phyloP scores from a whole-genome alignment of 768 basidiomycete species.

The Neoboletus brunneissimus region DNA sequence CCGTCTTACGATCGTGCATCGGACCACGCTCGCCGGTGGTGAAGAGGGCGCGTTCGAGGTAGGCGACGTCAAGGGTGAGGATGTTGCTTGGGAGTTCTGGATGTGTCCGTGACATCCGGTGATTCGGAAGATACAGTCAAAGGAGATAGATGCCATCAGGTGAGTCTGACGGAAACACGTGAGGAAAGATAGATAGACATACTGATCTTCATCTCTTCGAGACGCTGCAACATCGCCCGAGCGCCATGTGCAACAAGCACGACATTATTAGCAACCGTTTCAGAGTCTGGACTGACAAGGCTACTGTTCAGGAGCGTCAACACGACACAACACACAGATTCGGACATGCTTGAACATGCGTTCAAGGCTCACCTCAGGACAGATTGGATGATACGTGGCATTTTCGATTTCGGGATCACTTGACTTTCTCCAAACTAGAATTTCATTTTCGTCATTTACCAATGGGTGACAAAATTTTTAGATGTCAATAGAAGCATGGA shows the following conservation, averaged over 20 bases:
- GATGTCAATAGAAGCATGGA: conserved; percentile 3
- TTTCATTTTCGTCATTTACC: conserved; percentile 9
- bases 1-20: conserved; percentile 61
- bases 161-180: not conserved
- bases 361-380: conserved; percentile 54
- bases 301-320: conserved; percentile 45
- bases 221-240: conserved; percentile 51
- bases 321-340: not conserved
- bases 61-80: conserved; percentile 61
- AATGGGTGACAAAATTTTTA: not conserved
- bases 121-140: not conserved
- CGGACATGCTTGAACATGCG: not conserved
- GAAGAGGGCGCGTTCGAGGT: conserved; percentile 64
- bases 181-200: conserved; percentile 24
- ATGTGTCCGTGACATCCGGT: not conserved
- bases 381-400: conserved; percentile 71
- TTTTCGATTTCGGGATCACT: conserved; percentile 58
- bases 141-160: not conserved
- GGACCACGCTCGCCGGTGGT: conserved; percentile 50
- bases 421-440: conserved; percentile 77
- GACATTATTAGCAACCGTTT: conserved; percentile 63
- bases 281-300: conserved; percentile 73
- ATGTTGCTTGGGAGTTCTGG: conserved; percentile 74
- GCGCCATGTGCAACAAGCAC: conserved; percentile 69
- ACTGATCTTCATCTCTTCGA: conserved; percentile 84